Conservation (phyloP, 768 basidiomycete genomes). For the Lactifluus pinguis region DNA sequence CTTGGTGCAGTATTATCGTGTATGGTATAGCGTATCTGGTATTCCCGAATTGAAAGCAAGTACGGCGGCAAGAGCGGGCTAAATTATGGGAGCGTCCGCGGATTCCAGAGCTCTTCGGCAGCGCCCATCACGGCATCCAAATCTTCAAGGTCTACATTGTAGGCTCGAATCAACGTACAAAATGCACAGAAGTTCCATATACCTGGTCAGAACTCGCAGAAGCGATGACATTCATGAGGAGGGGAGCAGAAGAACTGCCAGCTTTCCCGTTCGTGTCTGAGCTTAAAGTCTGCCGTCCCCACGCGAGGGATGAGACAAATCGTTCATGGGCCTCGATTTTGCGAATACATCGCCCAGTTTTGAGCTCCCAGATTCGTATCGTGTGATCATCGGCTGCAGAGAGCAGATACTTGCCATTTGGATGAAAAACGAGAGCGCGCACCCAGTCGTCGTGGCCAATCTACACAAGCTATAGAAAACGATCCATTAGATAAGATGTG, state of each 20-base stretch:
- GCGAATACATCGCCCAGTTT: constrained; percentile 39
- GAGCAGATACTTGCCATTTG: constrained; percentile 45
- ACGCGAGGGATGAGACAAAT: constrained; percentile 18
- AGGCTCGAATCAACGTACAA: background rate
- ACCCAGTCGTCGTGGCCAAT: constrained; percentile 49
- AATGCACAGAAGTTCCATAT: background rate
- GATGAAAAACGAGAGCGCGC: constrained; percentile 48
- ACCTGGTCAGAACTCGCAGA: constrained; percentile 19
- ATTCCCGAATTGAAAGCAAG: constrained; percentile 16
- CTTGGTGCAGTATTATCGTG: constrained; percentile 8
- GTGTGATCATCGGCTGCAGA: constrained; percentile 54
- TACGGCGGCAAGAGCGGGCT: constrained; percentile 5
- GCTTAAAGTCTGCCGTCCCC: constrained; percentile 18
- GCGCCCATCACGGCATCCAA: constrained; percentile 16
- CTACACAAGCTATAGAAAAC: constrained; percentile 13
- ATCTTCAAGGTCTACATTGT: constrained; percentile 18
- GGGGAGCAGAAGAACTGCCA: constrained; percentile 7
- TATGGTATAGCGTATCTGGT: constrained; percentile 10
- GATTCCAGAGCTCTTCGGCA: background rate
- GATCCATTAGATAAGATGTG: background rate
- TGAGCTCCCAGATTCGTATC: constrained; percentile 48
- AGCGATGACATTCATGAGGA: constrained; percentile 19
- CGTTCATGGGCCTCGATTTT: constrained; percentile 19
- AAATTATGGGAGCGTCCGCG: background rate
- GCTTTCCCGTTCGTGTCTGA: constrained; percentile 13